Percentiles rank a stretch among this genome's conserved stretches.
Evolutionary conservation across 306 rosid genomes (phyloP).

Genomic region (Vigna hirtella): DNA sequence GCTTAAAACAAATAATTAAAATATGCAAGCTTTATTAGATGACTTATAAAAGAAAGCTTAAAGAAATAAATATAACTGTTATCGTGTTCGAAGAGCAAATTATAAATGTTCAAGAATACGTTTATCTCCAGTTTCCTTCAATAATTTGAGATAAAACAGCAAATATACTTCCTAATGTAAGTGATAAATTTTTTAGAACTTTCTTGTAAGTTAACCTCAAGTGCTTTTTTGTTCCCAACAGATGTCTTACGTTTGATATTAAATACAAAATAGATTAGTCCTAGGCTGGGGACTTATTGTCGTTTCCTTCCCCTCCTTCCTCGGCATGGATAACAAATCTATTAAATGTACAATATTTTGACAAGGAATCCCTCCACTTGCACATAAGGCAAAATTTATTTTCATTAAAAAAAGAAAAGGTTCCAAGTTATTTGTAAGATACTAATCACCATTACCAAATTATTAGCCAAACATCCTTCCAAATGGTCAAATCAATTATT

Average conservation of each 20-base stretch:
- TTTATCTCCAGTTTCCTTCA: conserved; percentile 93
- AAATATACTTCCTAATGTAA: conserved; percentile 91
- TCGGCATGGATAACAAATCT: conserved; percentile 9
- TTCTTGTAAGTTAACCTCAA: conserved; percentile 95
- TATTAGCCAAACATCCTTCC: conserved; percentile 8
- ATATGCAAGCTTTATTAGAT: too few species aligned
- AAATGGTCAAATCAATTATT: background rate
- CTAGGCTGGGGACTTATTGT: conserved; percentile 28
- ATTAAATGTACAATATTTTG: conserved; percentile 16
- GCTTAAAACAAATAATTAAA: too few species aligned
- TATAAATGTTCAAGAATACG: conserved; percentile 94
- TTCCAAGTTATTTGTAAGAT: conserved; percentile 24
- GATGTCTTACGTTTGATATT: conserved; percentile 79
- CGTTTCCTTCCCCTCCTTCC: conserved; percentile 19
- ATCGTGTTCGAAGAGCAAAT: conserved; percentile 62
- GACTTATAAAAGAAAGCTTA: too few species aligned
- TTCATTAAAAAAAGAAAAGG: background rate
- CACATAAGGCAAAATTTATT: conserved; percentile 22
- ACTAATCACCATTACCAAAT: conserved; percentile 10
- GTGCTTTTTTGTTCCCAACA: conserved; percentile 72
- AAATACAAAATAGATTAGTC: conserved; percentile 45
- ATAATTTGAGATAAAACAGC: conserved; percentile 81
- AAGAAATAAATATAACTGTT: too few species aligned
- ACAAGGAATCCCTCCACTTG: conserved; percentile 24
- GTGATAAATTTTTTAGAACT: conserved; percentile 96